These are phyloP conservation scores for Exophiala dermatitidis DNA, from an alignment of 2,329 filamentous ascomycete genomes.

Conservation along the genomic window DNA sequence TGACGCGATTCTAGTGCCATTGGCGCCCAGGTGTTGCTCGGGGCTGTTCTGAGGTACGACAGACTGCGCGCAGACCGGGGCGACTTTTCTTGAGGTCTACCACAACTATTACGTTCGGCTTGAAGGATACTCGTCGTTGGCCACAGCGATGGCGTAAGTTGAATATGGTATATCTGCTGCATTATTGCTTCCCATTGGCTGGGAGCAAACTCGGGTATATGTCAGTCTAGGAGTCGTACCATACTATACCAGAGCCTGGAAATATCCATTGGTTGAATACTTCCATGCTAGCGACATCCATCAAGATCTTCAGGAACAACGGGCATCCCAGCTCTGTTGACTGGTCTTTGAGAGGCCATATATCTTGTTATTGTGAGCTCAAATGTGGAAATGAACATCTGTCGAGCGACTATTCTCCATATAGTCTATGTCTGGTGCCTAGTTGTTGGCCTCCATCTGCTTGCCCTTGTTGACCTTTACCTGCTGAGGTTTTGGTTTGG, in stretches of 20 bases:
- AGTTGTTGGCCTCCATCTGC: not conserved
- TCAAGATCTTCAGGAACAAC: too few relatives aligned
- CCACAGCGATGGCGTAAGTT: not conserved
- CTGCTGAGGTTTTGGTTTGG: slow-evolving; percentile 2
- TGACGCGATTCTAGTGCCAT: slow-evolving; percentile 28
- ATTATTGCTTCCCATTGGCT: too few relatives aligned
- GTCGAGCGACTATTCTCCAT: not conserved
- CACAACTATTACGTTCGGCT: not conserved
- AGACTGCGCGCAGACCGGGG: slow-evolving; percentile 19
- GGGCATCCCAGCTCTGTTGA: too few relatives aligned
- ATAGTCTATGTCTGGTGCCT: not conserved
- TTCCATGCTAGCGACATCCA: too few relatives aligned
- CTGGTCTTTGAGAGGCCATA: too few relatives aligned
- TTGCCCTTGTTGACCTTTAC: not conserved
- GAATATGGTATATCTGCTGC: too few relatives aligned
- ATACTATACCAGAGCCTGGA: too few relatives aligned
- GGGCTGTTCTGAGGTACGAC: slow-evolving; percentile 40
- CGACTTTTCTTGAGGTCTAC: slow-evolving; percentile 14
- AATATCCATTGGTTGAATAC: too few relatives aligned
- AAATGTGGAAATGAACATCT: too few relatives aligned
- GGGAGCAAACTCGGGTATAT: too few relatives aligned
- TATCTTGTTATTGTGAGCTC: too few relatives aligned
- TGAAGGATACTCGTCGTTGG: not conserved
- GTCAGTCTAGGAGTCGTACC: too few relatives aligned
- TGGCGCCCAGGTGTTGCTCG: slow-evolving; percentile 25